Evolutionary conservation across 2,329 filamentous ascomycete genomes (phyloP).

Genomic region (Fusarium scirpi): DNA sequence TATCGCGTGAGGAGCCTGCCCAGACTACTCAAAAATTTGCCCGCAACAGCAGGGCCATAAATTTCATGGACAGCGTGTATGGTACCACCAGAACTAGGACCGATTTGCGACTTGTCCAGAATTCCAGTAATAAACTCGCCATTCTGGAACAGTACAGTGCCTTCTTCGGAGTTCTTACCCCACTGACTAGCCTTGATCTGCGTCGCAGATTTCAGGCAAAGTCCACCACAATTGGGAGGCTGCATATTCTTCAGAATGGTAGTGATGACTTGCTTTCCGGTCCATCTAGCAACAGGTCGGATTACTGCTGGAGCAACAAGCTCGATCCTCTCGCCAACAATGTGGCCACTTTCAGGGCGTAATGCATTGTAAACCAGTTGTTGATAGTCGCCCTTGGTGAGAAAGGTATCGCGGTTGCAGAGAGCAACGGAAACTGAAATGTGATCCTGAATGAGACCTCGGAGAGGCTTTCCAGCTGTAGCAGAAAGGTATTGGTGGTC

Average conservation of each 20-base stretch:
- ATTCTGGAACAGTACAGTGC: slow-evolving; percentile 82
- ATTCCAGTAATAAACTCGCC: slow-evolving; percentile 92
- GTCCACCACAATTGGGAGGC: slow-evolving; percentile 78
- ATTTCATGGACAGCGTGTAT: slow-evolving; percentile 94
- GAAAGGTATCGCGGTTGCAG: slow-evolving; percentile 92
- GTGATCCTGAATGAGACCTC: slow-evolving; percentile 98
- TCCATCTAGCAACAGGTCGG: slow-evolving; percentile 87
- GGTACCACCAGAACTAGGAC: slow-evolving; percentile 85
- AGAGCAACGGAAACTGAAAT: slow-evolving; percentile 93
- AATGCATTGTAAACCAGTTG: slow-evolving; percentile 93
- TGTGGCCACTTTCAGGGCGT: slow-evolving; percentile 90
- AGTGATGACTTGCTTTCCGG: slow-evolving; percentile 94
- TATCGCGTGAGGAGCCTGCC: slow-evolving; percentile 90
- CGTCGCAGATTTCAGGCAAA: slow-evolving; percentile 84
- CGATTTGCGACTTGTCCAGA: slow-evolving; percentile 94
- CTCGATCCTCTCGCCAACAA: slow-evolving; percentile 82
- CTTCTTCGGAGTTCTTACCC: slow-evolving; percentile 82
- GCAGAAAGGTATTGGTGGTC: slow-evolving; percentile 97
- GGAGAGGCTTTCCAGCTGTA: slow-evolving; percentile 90
- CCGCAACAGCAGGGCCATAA: slow-evolving; percentile 88
- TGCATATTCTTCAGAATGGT: slow-evolving; percentile 94
- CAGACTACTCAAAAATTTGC: slow-evolving; percentile 87
- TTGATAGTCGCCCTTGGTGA: slow-evolving; percentile 88
- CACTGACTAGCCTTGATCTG: slow-evolving; percentile 84
- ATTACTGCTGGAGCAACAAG: slow-evolving; percentile 84